Percentiles rank a stretch among this genome's conserved stretches.
Evolutionary conservation across 2,329 filamentous ascomycete genomes (phyloP).

Genomic region (Nemania sp.): DNA sequence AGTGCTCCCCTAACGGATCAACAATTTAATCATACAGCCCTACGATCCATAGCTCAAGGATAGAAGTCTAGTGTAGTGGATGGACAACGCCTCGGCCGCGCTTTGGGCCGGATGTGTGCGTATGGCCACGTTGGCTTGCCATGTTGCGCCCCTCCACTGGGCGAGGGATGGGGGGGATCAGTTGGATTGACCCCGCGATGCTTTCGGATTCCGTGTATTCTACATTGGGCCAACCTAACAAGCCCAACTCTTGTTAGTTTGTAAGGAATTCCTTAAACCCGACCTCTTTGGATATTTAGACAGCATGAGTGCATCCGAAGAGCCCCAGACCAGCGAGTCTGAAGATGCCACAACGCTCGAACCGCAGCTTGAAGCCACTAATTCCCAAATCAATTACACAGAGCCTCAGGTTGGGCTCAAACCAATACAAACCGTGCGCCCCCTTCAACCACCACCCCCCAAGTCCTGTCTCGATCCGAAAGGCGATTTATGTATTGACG

Average conservation of each 20-base stretch:
- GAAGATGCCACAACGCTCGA: not conserved
- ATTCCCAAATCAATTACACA: not conserved
- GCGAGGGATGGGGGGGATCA: too few relatives aligned
- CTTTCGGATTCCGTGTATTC: not conserved
- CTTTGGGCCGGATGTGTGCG: too few relatives aligned
- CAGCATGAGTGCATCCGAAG: not conserved
- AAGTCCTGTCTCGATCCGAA: not conserved
- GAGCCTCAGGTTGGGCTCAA: not conserved
- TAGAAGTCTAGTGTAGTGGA: too few relatives aligned
- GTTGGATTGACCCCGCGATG: slow-evolving; percentile 1
- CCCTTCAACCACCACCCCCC: not conserved
- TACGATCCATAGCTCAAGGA: too few relatives aligned
- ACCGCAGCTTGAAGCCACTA: not conserved
- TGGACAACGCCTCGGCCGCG: too few relatives aligned
- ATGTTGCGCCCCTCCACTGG: not conserved
- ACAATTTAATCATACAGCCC: too few relatives aligned
- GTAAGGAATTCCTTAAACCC: not conserved
- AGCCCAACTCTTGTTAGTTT: not conserved
- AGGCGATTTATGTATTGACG: slow-evolving; percentile 11
- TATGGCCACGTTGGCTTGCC: not conserved
- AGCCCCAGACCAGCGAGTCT: too few relatives aligned
- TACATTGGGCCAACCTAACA: not conserved
- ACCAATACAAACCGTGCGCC: not conserved
- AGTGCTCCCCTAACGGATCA: too few relatives aligned
- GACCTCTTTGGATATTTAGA: not conserved